Percentiles rank a stretch among this genome's conserved stretches.
phyloP scores from a whole-genome alignment of 2,329 filamentous ascomycete genomes.

The Exophiala calicioides region DNA sequence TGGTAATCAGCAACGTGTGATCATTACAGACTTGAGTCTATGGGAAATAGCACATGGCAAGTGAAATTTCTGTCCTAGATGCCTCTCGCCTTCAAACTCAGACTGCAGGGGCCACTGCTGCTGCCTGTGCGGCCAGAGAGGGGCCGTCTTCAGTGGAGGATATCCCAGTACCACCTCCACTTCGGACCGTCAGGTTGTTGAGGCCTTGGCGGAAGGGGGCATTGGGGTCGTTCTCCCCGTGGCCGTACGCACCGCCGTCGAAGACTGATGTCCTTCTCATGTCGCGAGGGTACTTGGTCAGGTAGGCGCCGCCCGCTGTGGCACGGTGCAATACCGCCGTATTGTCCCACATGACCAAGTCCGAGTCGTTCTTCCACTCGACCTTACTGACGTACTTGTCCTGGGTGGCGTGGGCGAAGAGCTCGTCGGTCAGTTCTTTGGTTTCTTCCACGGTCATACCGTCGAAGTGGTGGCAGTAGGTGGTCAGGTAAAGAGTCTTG shows the following conservation, averaged over 20 bases:
- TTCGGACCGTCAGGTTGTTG: too few species aligned
- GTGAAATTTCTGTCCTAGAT: too few species aligned
- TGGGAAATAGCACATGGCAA: too few species aligned
- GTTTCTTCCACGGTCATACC: slow-evolving; percentile 27
- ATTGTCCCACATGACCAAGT: slow-evolving; percentile 63
- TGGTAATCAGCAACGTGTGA: too few species aligned
- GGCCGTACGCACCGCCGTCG: slow-evolving; percentile 45
- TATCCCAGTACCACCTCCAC: too few species aligned
- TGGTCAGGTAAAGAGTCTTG: slow-evolving; percentile 56
- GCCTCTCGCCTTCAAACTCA: too few species aligned
- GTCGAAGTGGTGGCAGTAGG: slow-evolving; percentile 54
- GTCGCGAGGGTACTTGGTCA: slow-evolving; percentile 53
- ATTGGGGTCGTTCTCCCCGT: too few species aligned
- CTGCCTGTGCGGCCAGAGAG: too few species aligned
- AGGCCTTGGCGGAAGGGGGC: too few species aligned
- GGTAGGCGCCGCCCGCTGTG: slow-evolving; percentile 47
- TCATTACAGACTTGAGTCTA: too few species aligned
- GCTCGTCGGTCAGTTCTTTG: slow-evolving; percentile 38
- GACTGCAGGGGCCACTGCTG: too few species aligned
- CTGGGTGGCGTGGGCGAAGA: slow-evolving; percentile 50
- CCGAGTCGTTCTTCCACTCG: slow-evolving; percentile 51
- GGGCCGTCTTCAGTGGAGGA: too few species aligned
- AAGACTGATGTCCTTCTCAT: slow-evolving; percentile 60
- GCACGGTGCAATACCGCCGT: slow-evolving; percentile 58
- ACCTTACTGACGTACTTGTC: slow-evolving; percentile 51